Conservation (phyloP, 1,284 basidiomycete genomes). For the Microbotryum silenes-acaulis region DNA sequence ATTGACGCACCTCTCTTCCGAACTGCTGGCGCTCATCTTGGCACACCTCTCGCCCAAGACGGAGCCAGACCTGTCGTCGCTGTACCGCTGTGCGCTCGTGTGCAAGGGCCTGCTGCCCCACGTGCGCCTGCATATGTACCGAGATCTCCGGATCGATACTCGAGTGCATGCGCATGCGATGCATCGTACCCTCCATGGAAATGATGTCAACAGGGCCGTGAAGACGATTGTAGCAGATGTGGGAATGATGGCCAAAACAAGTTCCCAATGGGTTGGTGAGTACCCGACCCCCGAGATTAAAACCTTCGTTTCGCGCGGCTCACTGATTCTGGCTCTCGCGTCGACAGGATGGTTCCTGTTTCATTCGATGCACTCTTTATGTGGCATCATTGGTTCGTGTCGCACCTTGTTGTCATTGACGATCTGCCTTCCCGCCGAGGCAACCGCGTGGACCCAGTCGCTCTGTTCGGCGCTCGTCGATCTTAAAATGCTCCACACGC, state of each 20-base stretch:
- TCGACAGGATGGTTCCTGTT: conserved; percentile 31
- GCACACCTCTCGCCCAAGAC: conserved; percentile 8
- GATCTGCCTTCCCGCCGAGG: conserved; percentile 19
- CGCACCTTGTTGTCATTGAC: conserved; percentile 21
- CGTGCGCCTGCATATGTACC: conserved; percentile 16
- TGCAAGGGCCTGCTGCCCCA: conserved; percentile 14
- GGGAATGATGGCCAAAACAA: conserved; percentile 21
- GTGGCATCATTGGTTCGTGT: conserved; percentile 30
- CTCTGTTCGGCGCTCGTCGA: conserved; percentile 20
- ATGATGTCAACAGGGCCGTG: conserved; percentile 9
- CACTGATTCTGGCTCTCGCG: too few species aligned
- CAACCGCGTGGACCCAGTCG: conserved; percentile 24
- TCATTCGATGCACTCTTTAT: conserved; percentile 32
- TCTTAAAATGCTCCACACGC: conserved; percentile 19
- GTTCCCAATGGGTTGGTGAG: conserved; percentile 26
- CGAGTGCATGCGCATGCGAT: conserved; percentile 27
- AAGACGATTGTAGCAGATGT: conserved; percentile 21
- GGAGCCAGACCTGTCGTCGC: conserved; percentile 9
- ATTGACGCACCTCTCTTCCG: conserved; percentile 18
- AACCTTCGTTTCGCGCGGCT: too few species aligned
- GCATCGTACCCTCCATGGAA: conserved; percentile 26
- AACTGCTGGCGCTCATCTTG: conserved; percentile 25
- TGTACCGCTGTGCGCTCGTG: conserved; percentile 11
- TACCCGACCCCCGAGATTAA: not conserved
- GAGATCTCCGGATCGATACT: conserved; percentile 20